Evolutionary conservation across 345 rosid species (phyloP), one percentile per base, ranked within the genome.

Genomic region (Lenwebbia sp.): DNA sequence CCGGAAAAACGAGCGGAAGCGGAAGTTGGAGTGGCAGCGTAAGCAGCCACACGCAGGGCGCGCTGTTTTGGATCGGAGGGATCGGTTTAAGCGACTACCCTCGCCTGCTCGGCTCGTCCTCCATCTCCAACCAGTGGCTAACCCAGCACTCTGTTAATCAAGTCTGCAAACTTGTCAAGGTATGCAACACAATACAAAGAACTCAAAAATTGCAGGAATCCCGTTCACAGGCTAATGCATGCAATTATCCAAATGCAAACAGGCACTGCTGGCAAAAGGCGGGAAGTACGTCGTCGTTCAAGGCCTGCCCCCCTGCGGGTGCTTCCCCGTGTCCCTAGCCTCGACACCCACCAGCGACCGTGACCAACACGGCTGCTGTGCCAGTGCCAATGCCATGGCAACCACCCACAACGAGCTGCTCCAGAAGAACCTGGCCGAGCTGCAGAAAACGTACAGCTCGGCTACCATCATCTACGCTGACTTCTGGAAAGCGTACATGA

Each of bases 281-380:
- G 94, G 91, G 44, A 90, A 81, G 87, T 90, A 83, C 86, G 6
- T 91, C 5, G 90, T 93, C 25, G 90, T 90, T 82, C 90, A 91
- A 84, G 95, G 95, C 28, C 87, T 92, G 51, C 93, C 92, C n/a
- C 91, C 92, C 2, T 37, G 83, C 22, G 92, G 93, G 6, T 93
- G 95, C 70, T 85, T 90, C n/a, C 93, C 93, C 47, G 21, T 88
- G 52, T 51, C 51, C 82, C 47, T 87, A 65, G 37, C 44, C 56
- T 11, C 70, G 60, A 49, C 86, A 33, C 76, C 84, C 44, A 2
- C 76, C 21, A 49, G 62, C 8, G 88, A 88, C 54, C 82, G 86
- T 1, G 93, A 93, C 44, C 84, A 85, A 5, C 49, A 84, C 28
- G 92, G 93, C 37, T 93, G 94, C 40, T 53, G 86, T 23, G 54